Evolutionary conservation across 306 rosid species (phyloP).

Genomic region (Fragaria iinumae): DNA sequence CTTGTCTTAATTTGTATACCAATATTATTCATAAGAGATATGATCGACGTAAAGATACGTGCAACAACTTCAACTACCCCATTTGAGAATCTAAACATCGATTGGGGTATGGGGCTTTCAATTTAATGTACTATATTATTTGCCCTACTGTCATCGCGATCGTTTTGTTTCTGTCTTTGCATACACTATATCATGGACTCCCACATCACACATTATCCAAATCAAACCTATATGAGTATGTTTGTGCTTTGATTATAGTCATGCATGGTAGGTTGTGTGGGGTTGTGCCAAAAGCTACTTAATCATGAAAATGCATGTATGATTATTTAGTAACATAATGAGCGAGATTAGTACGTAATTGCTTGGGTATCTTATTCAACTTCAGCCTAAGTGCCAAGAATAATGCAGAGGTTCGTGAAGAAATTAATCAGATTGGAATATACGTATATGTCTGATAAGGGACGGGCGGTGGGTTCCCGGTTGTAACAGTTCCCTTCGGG

Average conservation of each 20-base stretch:
- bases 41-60: background rate
- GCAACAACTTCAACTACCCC: slow-evolving; percentile 5
- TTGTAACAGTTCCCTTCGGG: too few relatives aligned
- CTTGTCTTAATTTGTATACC: background rate
- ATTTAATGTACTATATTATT: too few relatives aligned
- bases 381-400: background rate
- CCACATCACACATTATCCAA: background rate
- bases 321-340: background rate
- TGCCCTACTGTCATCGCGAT: background rate
- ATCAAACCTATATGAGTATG: background rate
- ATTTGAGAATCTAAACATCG: background rate
- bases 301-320: background rate
- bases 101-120: background rate
- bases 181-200: background rate
- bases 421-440: background rate
- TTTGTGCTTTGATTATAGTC: background rate
- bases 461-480: too few relatives aligned
- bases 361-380: background rate
- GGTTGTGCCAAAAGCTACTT: background rate
- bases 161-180: background rate
- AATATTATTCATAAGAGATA: background rate
- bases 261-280: background rate
- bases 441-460: background rate
- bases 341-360: background rate
- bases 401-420: background rate